phyloP scores from a whole-genome alignment of 2,329 filamentous ascomycete species.

The Fusarium tuaranense region DNA sequence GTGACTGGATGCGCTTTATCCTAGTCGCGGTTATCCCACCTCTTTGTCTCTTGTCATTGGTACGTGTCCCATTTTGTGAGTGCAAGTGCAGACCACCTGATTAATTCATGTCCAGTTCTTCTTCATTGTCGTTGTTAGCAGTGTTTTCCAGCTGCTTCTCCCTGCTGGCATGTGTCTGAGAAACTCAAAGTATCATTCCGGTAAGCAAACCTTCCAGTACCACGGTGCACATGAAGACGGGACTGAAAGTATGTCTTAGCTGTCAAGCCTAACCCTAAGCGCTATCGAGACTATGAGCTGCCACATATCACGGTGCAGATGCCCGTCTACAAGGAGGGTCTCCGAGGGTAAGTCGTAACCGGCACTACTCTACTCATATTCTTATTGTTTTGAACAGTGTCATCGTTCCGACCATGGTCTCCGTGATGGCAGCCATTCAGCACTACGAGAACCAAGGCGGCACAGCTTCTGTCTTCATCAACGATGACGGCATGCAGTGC shows the following conservation, averaged over 20 bases:
- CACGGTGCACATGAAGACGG: fast-evolving
- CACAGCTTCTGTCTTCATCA: conserved; percentile 75
- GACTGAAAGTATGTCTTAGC: conserved; percentile 6
- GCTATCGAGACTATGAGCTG: conserved; percentile 49
- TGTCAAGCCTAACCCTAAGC: conserved; percentile 43
- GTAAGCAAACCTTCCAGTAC: neutral
- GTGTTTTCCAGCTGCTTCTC: conserved; percentile 39
- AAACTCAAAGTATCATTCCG: conserved; percentile 44
- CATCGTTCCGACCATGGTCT: conserved; percentile 67
- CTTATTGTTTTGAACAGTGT: conserved; percentile 40
- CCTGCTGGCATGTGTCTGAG: conserved; percentile 41
- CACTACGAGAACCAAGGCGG: conserved; percentile 73
- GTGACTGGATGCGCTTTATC: conserved; percentile 32
- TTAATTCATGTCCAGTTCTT: conserved; percentile 30
- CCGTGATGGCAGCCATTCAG: conserved; percentile 67
- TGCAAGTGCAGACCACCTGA: too few relatives aligned
- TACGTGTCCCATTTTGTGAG: neutral
- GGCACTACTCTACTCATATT: too few relatives aligned
- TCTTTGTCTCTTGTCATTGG: conserved; percentile 31
- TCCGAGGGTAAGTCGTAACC: conserved; percentile 30
- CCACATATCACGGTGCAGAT: conserved; percentile 60
- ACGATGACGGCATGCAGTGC: conserved; percentile 76
- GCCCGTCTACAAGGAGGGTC: conserved; percentile 57
- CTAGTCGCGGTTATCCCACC: conserved; percentile 36
- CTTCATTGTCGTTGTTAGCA: conserved; percentile 43